phyloP scores from a whole-genome alignment of 441 rosid genomes.

The Adansonia gregorii region DNA sequence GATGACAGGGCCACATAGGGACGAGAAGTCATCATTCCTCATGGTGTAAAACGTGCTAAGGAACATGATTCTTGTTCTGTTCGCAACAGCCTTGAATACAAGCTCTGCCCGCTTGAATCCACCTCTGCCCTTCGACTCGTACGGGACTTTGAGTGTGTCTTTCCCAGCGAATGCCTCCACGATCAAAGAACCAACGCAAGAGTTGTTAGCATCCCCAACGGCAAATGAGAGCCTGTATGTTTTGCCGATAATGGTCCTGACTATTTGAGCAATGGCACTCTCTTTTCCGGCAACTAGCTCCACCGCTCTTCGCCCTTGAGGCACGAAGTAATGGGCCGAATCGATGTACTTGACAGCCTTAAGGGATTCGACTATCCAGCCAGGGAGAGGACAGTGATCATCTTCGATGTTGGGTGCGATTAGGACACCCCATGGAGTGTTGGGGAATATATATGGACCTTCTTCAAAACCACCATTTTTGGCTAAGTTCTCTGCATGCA shows the following conservation, averaged over 20 bases:
- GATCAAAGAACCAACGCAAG: slow-evolving; percentile 60
- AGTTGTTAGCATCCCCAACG: slow-evolving; percentile 63
- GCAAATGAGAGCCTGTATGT: slow-evolving; percentile 53
- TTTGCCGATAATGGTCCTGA: slow-evolving; percentile 50
- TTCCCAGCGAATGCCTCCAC: slow-evolving; percentile 66
- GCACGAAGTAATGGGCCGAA: slow-evolving; percentile 58
- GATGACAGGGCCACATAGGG: slow-evolving; percentile 64
- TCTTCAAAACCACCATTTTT: slow-evolving; percentile 81
- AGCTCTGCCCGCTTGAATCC: slow-evolving; percentile 55
- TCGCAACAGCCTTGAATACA: slow-evolving; percentile 44
- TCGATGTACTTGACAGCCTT: slow-evolving; percentile 91
- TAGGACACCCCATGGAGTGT: slow-evolving; percentile 72
- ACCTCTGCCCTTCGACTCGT: slow-evolving; percentile 63
- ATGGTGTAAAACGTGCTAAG: slow-evolving; percentile 61
- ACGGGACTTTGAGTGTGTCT: slow-evolving; percentile 58
- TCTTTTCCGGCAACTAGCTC: slow-evolving; percentile 72
- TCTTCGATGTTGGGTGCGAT: slow-evolving; percentile 90
- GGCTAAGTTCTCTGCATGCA: slow-evolving; percentile 58
- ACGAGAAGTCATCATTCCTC: slow-evolving; percentile 59
- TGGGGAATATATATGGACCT: slow-evolving; percentile 77
- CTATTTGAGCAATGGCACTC: slow-evolving; percentile 63
- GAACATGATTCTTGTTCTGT: slow-evolving; percentile 57
- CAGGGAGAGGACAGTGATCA: slow-evolving; percentile 81
- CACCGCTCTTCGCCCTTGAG: slow-evolving; percentile 55
- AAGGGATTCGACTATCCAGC: slow-evolving; percentile 86